These are phyloP conservation scores for Planoprotostelium fungivorum DNA, from an alignment of 78 protist species.

Conservation along the genomic window DNA sequence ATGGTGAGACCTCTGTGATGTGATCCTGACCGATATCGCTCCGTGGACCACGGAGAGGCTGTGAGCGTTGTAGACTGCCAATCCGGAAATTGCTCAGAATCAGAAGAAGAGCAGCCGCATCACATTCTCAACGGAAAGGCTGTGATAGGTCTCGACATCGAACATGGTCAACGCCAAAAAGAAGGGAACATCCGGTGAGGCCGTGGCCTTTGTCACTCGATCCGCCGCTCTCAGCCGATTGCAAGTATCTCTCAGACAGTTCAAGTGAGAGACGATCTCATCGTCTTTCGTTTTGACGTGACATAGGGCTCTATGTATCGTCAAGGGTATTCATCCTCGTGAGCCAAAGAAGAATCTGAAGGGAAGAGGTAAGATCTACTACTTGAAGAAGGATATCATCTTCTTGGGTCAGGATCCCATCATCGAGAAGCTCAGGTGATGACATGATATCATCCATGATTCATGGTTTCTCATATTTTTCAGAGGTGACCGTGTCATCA, in stretches of 20 bases:
- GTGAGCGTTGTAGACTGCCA: neutral
- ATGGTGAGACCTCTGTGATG: neutral
- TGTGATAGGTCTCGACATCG: neutral
- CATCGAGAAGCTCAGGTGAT: slow-evolving; percentile 72
- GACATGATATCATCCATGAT: slow-evolving; percentile 54
- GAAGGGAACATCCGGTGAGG: slow-evolving; percentile 44
- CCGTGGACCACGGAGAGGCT: too few species aligned
- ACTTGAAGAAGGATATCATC: slow-evolving; percentile 81
- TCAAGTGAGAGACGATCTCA: slow-evolving; percentile 44
- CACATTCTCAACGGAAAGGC: neutral
- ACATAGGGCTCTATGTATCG: slow-evolving; percentile 90
- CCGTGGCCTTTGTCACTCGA: slow-evolving; percentile 71
- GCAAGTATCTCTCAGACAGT: slow-evolving; percentile 77
- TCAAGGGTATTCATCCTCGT: slow-evolving; percentile 98
- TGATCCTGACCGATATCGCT: neutral
- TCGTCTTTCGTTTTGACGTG: neutral
- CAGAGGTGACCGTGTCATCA: neutral
- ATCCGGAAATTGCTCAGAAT: neutral
- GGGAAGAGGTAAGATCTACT: slow-evolving; percentile 66
- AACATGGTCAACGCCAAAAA: neutral
- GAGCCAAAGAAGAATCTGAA: slow-evolving; percentile 85
- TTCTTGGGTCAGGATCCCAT: slow-evolving; percentile 91
- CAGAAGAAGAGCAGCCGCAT: too few species aligned
- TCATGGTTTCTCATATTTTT: too few species aligned
- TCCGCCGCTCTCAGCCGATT: slow-evolving; percentile 72